Conservation (phyloP, 352 stramenopile genomes). For the Halophytophthora polymorphica region DNA sequence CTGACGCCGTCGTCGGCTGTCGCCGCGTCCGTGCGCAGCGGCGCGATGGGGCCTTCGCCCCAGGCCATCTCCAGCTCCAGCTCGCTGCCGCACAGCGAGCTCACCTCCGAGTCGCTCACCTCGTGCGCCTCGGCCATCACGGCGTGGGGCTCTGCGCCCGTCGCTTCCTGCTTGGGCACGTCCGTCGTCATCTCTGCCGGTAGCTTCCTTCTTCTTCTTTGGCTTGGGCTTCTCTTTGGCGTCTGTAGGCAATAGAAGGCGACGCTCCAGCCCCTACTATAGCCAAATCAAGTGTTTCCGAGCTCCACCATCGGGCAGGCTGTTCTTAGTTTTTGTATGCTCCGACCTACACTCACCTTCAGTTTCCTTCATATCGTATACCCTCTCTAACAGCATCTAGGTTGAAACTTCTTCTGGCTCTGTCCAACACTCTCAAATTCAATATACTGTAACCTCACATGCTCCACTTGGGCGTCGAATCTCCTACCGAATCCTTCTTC, state of each 20-base stretch:
- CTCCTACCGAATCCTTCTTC: no score
- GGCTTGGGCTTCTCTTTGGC: conserved; percentile 1
- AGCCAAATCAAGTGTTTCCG: no score
- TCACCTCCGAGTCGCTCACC: conserved; percentile 64
- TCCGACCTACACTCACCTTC: no score
- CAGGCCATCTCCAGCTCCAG: conserved; percentile 76
- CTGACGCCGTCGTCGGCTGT: conserved; percentile 9
- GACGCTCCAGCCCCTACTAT: no score
- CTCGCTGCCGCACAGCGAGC: conserved; percentile 70
- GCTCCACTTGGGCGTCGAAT: no score
- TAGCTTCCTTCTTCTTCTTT: neutral
- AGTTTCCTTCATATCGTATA: no score
- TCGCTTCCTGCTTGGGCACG: no score
- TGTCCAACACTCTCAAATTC: neutral
- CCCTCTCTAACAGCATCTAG: no score
- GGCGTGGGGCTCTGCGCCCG: no score
- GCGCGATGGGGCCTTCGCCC: conserved; percentile 72
- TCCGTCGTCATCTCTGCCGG: neutral
- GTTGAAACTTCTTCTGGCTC: no score
- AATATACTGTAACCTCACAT: neutral
- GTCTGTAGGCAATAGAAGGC: neutral
- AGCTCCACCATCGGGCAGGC: no score
- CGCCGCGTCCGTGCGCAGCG: conserved; percentile 34
- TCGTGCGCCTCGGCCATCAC: conserved; percentile 14
- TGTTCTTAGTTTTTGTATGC: no score